Conservation (phyloP, 2,329 filamentous ascomycete species). For the Cercospora sp. region DNA sequence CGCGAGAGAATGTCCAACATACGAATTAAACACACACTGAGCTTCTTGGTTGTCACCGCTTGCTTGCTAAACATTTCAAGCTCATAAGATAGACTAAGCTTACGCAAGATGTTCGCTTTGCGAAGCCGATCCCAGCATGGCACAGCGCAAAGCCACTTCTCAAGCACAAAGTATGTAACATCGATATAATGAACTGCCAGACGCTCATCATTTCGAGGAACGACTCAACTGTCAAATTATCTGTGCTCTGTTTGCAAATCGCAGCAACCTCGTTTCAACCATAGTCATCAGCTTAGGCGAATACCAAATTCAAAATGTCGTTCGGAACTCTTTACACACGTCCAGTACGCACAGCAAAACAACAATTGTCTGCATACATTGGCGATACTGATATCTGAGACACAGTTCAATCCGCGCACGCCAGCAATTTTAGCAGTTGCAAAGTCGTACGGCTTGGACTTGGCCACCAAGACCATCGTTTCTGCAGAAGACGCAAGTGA, state of each 20-base stretch:
- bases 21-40: not conserved
- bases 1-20: not conserved
- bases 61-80: not conserved
- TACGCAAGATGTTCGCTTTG: not conserved
- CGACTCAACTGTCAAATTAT: not conserved
- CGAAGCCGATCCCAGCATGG: not conserved
- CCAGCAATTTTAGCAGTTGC: not conserved
- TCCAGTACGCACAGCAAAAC: not conserved
- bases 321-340: not conserved
- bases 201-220: not conserved
- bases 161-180: not conserved
- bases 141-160: not conserved
- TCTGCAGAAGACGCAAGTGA: not conserved
- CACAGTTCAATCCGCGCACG: not conserved
- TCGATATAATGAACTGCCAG: not conserved
- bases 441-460: not conserved
- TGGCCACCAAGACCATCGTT: not conserved
- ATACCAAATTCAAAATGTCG: not conserved
- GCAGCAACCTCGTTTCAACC: not conserved
- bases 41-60: not conserved
- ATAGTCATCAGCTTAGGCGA: not conserved
- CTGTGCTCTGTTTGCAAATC: not conserved
- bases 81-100: not conserved
- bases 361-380: not conserved
- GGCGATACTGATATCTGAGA: not conserved